A percentile compares a stretch with the other conserved stretches of the same genome.
phyloP scores from a whole-genome alignment of 2,329 filamentous ascomycete genomes.

The Fusarium foetens region DNA sequence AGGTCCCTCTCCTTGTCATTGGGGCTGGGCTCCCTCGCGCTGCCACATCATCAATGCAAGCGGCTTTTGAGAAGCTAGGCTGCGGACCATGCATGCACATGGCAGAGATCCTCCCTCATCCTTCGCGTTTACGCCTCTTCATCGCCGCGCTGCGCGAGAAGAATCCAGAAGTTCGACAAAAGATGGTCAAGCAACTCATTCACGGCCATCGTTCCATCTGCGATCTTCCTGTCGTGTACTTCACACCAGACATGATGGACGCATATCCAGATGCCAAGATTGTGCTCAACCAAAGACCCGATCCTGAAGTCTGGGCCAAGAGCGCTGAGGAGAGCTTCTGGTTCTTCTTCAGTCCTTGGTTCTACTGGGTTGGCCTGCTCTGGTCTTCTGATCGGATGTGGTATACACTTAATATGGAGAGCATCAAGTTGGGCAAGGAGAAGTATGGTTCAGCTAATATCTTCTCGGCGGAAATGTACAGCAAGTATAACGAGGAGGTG shows the following conservation, averaged over 20 bases:
- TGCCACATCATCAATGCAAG: slow-evolving; percentile 51
- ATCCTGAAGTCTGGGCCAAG: slow-evolving; percentile 42
- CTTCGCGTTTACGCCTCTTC: slow-evolving; percentile 40
- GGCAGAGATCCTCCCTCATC: slow-evolving; percentile 43
- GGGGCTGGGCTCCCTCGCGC: slow-evolving; percentile 49
- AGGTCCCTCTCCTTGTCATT: slow-evolving; percentile 38
- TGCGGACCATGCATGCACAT: slow-evolving; percentile 49
- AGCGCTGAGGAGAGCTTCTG: slow-evolving; percentile 42
- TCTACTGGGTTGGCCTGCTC: slow-evolving; percentile 40
- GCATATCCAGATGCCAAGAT: slow-evolving; percentile 50
- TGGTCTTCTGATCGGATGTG: slow-evolving; percentile 46
- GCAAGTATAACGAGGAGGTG: slow-evolving; percentile 39
- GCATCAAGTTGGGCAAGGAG: neutral
- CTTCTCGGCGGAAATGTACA: slow-evolving; percentile 10
- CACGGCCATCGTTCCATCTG: slow-evolving; percentile 45
- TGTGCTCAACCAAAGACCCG: slow-evolving; percentile 47
- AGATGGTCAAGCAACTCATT: slow-evolving; percentile 47
- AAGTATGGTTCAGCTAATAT: neutral
- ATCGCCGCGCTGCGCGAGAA: slow-evolving; percentile 44
- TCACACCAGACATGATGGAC: slow-evolving; percentile 52
- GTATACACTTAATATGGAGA: slow-evolving; percentile 36
- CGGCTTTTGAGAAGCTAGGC: slow-evolving; percentile 47
- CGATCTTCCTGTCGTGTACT: slow-evolving; percentile 48
- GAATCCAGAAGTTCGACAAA: slow-evolving; percentile 41
- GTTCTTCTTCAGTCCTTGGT: slow-evolving; percentile 46